Evolutionary conservation across 2,329 filamentous ascomycete species (phyloP).

Genomic region (Scedosporium dehoogii): DNA sequence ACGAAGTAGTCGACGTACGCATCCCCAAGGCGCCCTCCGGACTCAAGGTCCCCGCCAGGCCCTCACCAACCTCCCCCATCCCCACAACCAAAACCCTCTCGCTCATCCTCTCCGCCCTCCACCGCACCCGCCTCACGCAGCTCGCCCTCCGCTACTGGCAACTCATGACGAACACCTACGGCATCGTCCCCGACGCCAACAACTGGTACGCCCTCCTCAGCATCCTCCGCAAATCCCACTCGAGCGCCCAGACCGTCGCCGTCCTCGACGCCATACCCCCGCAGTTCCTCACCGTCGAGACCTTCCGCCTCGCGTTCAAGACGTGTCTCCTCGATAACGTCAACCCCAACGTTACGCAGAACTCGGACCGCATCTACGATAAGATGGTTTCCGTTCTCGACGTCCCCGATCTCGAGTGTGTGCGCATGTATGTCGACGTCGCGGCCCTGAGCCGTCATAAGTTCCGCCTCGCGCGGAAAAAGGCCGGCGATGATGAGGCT

Average conservation of each 20-base stretch:
- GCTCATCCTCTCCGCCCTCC: slow-evolving; percentile 56
- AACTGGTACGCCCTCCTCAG: slow-evolving; percentile 63
- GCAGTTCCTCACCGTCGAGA: slow-evolving; percentile 33
- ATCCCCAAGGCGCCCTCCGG: slow-evolving; percentile 4
- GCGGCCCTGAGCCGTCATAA: not conserved
- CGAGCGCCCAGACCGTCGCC: slow-evolving; percentile 50
- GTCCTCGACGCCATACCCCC: slow-evolving; percentile 47
- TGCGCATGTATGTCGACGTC: slow-evolving; percentile 47
- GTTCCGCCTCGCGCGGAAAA: slow-evolving; percentile 3
- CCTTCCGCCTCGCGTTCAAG: slow-evolving; percentile 64
- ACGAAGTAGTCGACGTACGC: slow-evolving; percentile 7
- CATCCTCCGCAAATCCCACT: slow-evolving; percentile 53
- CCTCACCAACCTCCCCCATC: slow-evolving; percentile 22
- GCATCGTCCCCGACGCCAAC: slow-evolving; percentile 59
- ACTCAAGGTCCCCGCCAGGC: not conserved
- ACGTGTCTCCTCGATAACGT: slow-evolving; percentile 67
- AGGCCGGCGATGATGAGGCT: slow-evolving; percentile 17
- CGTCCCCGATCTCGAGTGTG: slow-evolving; percentile 37
- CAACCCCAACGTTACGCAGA: slow-evolving; percentile 58
- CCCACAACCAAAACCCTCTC: slow-evolving; percentile 54
- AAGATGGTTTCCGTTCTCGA: slow-evolving; percentile 35
- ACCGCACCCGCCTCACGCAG: slow-evolving; percentile 47
- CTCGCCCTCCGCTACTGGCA: slow-evolving; percentile 73
- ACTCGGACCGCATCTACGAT: slow-evolving; percentile 56
- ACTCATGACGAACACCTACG: slow-evolving; percentile 49